A percentile compares a stretch with the other conserved stretches of the same genome.
phyloP scores from a whole-genome alignment of 2,329 filamentous ascomycete genomes.

The Sporothrix mexicana region DNA sequence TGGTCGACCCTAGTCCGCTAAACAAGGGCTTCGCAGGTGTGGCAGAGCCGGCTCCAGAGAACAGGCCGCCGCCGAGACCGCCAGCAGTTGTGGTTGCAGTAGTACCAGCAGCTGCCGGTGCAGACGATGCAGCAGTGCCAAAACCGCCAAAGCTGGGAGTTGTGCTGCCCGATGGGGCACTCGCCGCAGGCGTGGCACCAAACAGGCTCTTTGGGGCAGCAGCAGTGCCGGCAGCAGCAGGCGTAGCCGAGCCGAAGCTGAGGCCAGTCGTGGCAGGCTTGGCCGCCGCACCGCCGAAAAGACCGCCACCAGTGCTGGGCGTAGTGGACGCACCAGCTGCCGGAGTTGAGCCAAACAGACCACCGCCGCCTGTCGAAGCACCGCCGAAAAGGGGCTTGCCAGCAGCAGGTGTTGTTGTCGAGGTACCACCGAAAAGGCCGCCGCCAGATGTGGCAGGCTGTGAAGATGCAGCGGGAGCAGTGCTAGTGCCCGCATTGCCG shows the following conservation, averaged over 20 bases:
- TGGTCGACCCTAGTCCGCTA: slow-evolving; percentile 56
- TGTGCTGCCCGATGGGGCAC: slow-evolving; percentile 2
- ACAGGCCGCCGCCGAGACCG: slow-evolving; percentile 26
- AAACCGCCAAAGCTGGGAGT: slow-evolving; percentile 30
- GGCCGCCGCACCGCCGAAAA: slow-evolving; percentile 45
- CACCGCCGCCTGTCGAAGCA: slow-evolving; percentile 23
- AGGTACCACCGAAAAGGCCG: slow-evolving; percentile 25
- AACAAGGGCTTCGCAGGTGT: slow-evolving; percentile 58
- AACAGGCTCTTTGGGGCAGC: slow-evolving; percentile 24
- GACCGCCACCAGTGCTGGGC: slow-evolving; percentile 36
- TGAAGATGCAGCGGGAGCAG: slow-evolving; percentile 39
- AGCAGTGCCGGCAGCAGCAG: neutral
- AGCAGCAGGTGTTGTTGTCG: slow-evolving; percentile 6
- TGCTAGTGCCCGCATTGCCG: slow-evolving; percentile 41
- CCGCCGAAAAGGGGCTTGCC: slow-evolving; percentile 31
- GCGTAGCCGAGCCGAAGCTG: slow-evolving; percentile 28
- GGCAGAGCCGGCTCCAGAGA: slow-evolving; percentile 40
- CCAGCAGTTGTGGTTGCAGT: slow-evolving; percentile 27
- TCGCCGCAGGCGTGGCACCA: neutral
- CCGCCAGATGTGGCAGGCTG: slow-evolving; percentile 38
- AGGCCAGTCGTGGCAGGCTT: slow-evolving; percentile 34
- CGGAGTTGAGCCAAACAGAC: slow-evolving; percentile 31
- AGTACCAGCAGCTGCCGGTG: neutral
- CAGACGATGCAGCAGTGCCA: neutral
- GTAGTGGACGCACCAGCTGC: neutral